Conservation (phyloP, 371 early-diverging fungal genomes). For the Lichtheimia hyalospora region DNA sequence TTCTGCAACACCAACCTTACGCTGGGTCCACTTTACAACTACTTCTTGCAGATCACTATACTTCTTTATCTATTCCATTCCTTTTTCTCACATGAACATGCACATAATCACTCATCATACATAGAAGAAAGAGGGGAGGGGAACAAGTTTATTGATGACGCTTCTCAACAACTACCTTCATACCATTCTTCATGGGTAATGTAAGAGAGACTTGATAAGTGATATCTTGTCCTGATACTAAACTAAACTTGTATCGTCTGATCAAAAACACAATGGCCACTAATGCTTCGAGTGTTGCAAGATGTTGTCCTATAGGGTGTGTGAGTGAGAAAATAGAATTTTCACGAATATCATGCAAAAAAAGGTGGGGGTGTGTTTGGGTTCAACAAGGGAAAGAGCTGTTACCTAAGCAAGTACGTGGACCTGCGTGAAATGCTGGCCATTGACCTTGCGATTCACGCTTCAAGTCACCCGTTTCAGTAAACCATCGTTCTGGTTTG, state of each 20-base stretch:
- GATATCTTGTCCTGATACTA: constrained; percentile 41
- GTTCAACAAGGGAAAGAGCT: not conserved
- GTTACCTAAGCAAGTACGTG: constrained; percentile 19
- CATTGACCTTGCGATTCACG: constrained; percentile 34
- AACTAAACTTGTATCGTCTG: constrained; percentile 42
- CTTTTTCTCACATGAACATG: no score
- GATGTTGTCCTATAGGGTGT: constrained; percentile 32
- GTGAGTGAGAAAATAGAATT: no score
- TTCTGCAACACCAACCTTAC: no score
- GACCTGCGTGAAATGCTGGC: constrained; percentile 59
- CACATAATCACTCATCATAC: no score
- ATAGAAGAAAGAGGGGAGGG: no score
- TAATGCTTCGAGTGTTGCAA: constrained; percentile 57
- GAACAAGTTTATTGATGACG: constrained; percentile 1
- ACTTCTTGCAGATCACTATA: no score
- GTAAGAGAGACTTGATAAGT: constrained; percentile 42
- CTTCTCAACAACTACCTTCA: constrained; percentile 40
- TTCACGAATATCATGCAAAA: not conserved
- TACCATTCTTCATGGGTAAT: constrained; percentile 53
- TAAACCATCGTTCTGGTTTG: constrained; percentile 63
- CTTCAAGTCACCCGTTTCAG: constrained; percentile 21
- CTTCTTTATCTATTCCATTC: no score
- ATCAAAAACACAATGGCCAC: constrained; percentile 47
- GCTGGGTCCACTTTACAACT: no score
- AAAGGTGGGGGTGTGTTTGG: not conserved